Evolutionary conservation across 148 eudicot species (phyloP), one percentile per base, ranked within the genome.

Genomic region (Amaranthus cruentus): DNA sequence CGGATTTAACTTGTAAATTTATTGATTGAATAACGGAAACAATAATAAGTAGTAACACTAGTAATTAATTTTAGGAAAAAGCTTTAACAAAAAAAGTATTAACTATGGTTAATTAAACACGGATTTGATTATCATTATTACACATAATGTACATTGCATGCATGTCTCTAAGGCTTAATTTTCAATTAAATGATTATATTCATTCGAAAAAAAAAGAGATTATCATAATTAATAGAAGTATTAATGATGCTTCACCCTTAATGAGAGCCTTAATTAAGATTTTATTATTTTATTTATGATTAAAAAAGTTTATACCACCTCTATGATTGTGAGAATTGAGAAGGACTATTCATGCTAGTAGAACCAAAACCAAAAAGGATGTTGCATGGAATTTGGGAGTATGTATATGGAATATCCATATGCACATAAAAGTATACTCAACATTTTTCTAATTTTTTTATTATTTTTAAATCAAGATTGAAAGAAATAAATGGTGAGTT

Each of bases 81-180:
- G 38, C 38, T 28, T 28, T 28, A 28, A 28, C 38, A 28, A 28
- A 28, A 28, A 28, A 28, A 28, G 38, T 1, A 28, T 28, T 28
- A 28, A 28, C 38, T 28, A 28, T 28, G 38, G 38, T 28, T 28
- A 28, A 28, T 28, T 28, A 28, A 28, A 28, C 38, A 28, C 1
- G 38, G 38, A 28, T 2, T 28, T 28, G 38, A 28, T 28, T 28
- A 28, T 9, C 3, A 54, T 54, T 56, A 3, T 60, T 42, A 7
- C 28, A 60, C 63, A 60, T 60, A 12, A 60, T 60, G 28, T 28
- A 55, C 13, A 60, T 60, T 60, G 43, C 63, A 60, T 60, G 63
- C 46, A 60, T 38, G 44, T 42, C 63, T 21, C 63, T 7, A 18
- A 28, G 9, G 44, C 28, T 7, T 7, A 21, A 60, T 60, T 4